Evolutionary conservation across 1,284 basidiomycete genomes (phyloP).

Genomic region (Anthracocystis walkeri): DNA sequence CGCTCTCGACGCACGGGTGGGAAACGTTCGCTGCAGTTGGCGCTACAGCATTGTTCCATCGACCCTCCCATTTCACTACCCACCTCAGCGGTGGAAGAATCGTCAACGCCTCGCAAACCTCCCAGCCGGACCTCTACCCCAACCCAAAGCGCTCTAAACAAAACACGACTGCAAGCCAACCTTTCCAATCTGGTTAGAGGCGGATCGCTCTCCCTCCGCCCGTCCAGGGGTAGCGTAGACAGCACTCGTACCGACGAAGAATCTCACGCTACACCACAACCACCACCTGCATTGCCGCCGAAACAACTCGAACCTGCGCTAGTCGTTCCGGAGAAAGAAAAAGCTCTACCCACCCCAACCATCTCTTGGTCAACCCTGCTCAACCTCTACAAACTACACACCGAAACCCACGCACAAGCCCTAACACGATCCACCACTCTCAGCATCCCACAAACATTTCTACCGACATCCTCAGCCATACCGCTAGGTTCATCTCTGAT

Average conservation of each 20-base stretch:
- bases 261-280: not conserved
- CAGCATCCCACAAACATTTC: not conserved
- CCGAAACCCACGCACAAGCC: slow-evolving; percentile 25
- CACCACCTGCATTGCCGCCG: slow-evolving; percentile 17
- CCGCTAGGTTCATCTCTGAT: slow-evolving; percentile 2
- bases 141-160: slow-evolving; percentile 9
- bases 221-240: not conserved
- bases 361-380: slow-evolving; percentile 3
- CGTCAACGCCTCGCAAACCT: slow-evolving; percentile 12
- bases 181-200: slow-evolving; percentile 25
- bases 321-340: not conserved
- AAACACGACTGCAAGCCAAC: slow-evolving; percentile 29
- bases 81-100: not conserved
- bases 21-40: slow-evolving; percentile 5
- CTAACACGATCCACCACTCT: not conserved
- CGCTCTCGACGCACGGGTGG: not conserved
- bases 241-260: not conserved
- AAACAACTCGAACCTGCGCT: not conserved
- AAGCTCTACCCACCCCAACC: not conserved
- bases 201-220: slow-evolving; percentile 11
- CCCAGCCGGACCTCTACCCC: slow-evolving; percentile 17
- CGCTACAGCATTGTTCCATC: slow-evolving; percentile 29
- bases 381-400: not conserved
- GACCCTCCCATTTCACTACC: not conserved
- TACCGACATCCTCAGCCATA: not conserved